phyloP scores from a whole-genome alignment of 305 asterid species.

The Fraxinus sp. region DNA sequence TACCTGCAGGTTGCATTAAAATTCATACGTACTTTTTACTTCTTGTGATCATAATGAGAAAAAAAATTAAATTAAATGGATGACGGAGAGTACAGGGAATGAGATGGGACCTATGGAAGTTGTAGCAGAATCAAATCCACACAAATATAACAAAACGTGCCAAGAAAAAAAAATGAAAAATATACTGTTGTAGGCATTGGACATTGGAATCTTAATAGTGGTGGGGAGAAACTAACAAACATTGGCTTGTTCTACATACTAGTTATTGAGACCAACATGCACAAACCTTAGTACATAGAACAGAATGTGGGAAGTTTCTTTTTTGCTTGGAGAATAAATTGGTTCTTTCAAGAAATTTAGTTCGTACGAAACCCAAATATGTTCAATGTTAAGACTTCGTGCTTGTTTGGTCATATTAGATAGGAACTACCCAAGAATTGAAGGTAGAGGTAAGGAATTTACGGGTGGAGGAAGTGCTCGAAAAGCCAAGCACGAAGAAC shows the following conservation, averaged over 20 bases:
- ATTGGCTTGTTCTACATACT: constrained; percentile 31
- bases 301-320: constrained; percentile 23
- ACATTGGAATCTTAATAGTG: constrained; percentile 28
- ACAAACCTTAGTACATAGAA: constrained; percentile 25
- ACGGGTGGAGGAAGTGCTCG: constrained; percentile 98
- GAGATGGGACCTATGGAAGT: constrained; percentile 41
- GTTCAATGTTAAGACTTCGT: neutral
- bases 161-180: constrained; percentile 15
- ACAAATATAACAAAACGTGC: constrained; percentile 30
- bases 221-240: constrained; percentile 37
- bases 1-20: constrained; percentile 53
- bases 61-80: neutral
- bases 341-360: constrained; percentile 21
- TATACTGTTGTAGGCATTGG: constrained; percentile 15
- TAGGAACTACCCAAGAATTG: neutral
- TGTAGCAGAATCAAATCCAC: constrained; percentile 41
- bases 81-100: neutral
- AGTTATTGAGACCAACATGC: constrained; percentile 38
- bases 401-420: neutral
- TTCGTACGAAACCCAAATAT: neutral
- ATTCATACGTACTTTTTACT: neutral
- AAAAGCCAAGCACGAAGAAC: constrained; percentile 95
- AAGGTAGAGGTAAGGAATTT: constrained; percentile 21
- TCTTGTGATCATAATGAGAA: neutral
- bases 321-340: constrained; percentile 7